Evolutionary conservation across 75 land plant genomes (phyloP).

Genomic region (Pseudotsuga menziesii): DNA sequence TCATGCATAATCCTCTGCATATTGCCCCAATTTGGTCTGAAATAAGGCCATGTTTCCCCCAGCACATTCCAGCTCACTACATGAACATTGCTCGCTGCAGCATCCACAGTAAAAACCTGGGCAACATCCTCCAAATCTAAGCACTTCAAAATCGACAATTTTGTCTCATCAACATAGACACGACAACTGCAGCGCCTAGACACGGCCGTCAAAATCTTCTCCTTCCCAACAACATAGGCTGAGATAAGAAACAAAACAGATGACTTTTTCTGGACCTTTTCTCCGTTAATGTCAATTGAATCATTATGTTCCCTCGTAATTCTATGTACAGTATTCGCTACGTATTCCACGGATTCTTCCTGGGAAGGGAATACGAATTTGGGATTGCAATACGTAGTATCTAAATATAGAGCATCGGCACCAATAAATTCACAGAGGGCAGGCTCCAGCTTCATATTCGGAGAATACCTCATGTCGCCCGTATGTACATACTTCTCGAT

Average conservation of each 20-base stretch:
- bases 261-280: background rate
- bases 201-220: conserved; percentile 78
- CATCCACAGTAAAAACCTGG: conserved; percentile 63
- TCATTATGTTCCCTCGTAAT: conserved; percentile 30
- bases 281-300: conserved; percentile 24
- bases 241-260: conserved; percentile 71
- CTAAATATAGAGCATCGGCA: conserved; percentile 77
- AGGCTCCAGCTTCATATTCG: conserved; percentile 57
- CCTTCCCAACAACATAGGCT: conserved; percentile 93
- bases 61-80: conserved; percentile 91
- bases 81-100: conserved; percentile 61
- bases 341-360: conserved; percentile 63
- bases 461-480: conserved; percentile 79
- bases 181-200: conserved; percentile 46
- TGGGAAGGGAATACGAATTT: conserved; percentile 80
- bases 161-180: conserved; percentile 57
- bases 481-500: conserved; percentile 76
- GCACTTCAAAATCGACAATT: conserved; percentile 57
- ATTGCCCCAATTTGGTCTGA: conserved; percentile 86
- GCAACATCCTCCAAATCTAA: conserved; percentile 48
- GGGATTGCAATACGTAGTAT: conserved; percentile 96
- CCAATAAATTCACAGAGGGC: conserved; percentile 55
- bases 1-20: conserved; percentile 79
- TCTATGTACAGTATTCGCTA: conserved; percentile 44
- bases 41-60: conserved; percentile 97